Base-by-base conservation (phyloP, 1,284 basidiomycete species). In the Leccinum variabile region DNA sequence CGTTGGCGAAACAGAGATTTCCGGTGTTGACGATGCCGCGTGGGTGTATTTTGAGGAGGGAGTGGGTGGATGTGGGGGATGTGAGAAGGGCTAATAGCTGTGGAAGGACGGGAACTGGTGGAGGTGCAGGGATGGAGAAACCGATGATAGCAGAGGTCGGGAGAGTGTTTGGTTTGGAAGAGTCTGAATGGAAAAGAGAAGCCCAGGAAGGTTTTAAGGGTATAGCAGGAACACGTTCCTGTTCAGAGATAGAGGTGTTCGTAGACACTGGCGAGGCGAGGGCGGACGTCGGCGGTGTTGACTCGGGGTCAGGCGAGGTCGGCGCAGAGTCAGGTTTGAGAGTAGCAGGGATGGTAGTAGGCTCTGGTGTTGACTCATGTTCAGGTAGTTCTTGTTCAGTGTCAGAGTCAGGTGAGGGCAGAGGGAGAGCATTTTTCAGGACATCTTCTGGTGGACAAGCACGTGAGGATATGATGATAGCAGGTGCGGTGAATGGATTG, bases 1-100 rank as follows among this genome's bases (percentile, higher is more conserved):
- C 90, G 72, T 98, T 98, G 58, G 96, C 95, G 74, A 98, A 99
- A 77, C 97, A 99, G 86, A 98, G 91, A 78, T 99, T 99, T 9
- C 97, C 97, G 5, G 88, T 91, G 78, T 98, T 99, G 70, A 98
- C 85, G 52, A 99, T 80, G 5, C 97, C 97, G 35, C 96, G 84
- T 0, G 94, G 90, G 35, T 82, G 77, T 25, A 85, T 83, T 63
- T 81, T 77, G 37, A 74, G 66, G 10, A 62, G 56, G 2, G 70
- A 66, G 1, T 72, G 65, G 4, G 67, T 68, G 2, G 75, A 68
- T 22, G 80, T 78, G 1, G 83, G 82, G 4, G 81, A 79, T 3
- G 79, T 84, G 8, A 92, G 79, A 7, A 92, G 78, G 1, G 78
- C 79, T 11, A 87, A 70, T 8, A 91, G 75, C 67, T 88, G 84